A percentile compares a stretch with the other conserved stretches of the same genome.
Evolutionary conservation across 805 yeast species (phyloP).

Genomic region (Candida ponderosae): DNA sequence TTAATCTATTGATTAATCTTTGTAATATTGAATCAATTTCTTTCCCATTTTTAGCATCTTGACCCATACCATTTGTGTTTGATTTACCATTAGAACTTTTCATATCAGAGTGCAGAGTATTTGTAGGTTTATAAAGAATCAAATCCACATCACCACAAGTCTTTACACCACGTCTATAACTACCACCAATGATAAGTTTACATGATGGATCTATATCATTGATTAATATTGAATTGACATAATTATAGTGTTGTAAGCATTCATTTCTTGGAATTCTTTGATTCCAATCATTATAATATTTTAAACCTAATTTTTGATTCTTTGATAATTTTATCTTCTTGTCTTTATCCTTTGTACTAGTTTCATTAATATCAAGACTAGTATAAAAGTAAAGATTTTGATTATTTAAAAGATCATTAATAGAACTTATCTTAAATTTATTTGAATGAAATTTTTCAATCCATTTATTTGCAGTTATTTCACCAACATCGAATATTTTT

Average conservation of each 20-base stretch:
- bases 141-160: conserved; percentile 48
- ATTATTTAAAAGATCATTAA: too few relatives aligned
- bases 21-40: conserved; percentile 6
- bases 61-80: too few relatives aligned
- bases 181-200: conserved; percentile 37
- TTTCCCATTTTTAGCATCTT: neutral
- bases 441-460: conserved; percentile 9
- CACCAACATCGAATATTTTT: conserved; percentile 44
- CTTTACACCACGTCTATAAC: conserved; percentile 40
- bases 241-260: conserved; percentile 31
- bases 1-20: conserved; percentile 17
- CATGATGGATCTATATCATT: conserved; percentile 26
- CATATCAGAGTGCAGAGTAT: neutral
- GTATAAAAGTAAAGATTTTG: too few relatives aligned
- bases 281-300: conserved; percentile 40
- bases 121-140: conserved; percentile 27
- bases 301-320: conserved; percentile 31
- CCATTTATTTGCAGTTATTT: conserved; percentile 31
- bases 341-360: too few relatives aligned
- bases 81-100: neutral
- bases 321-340: conserved; percentile 9
- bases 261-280: conserved; percentile 36
- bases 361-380: too few relatives aligned
- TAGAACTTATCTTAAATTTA: too few relatives aligned
- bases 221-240: conserved; percentile 18